Conservation (phyloP, 257 asterid genomes). For the Ajuga chamaepitys region DNA sequence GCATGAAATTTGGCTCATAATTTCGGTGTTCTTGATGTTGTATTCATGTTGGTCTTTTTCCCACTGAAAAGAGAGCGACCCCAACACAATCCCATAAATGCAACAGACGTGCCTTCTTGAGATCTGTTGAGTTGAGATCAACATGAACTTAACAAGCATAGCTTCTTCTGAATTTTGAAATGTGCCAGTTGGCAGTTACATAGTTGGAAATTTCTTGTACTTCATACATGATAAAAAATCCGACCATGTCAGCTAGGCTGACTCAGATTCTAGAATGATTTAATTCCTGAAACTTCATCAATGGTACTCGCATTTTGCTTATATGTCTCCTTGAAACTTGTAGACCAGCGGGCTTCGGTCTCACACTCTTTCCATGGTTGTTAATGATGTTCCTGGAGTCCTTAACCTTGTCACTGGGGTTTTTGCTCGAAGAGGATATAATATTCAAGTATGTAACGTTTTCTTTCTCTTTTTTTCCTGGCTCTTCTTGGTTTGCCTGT, state of each 20-base stretch:
- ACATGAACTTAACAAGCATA: constrained; percentile 1
- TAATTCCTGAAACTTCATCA: background rate
- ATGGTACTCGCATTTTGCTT: constrained; percentile 13
- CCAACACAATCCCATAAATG: background rate
- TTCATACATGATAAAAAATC: constrained; percentile 3
- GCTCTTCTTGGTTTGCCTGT: background rate
- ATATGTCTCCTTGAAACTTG: constrained; percentile 16
- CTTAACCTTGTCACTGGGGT: constrained; percentile 90
- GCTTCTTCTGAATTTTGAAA: background rate
- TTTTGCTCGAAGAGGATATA: constrained; percentile 94
- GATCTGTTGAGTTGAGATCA: background rate
- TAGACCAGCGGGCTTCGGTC: constrained; percentile 94
- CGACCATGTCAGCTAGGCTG: too few relatives aligned
- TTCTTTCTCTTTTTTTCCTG: background rate
- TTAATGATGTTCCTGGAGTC: constrained; percentile 94
- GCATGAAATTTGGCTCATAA: background rate
- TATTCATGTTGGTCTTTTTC: background rate
- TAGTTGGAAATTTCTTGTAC: background rate
- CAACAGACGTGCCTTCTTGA: background rate
- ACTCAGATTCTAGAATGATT: too few relatives aligned
- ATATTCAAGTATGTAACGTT: constrained; percentile 61
- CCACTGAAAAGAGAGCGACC: background rate
- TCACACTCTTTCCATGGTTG: constrained; percentile 91
- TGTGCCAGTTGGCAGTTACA: constrained; percentile 2
- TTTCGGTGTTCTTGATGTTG: background rate